phyloP scores from a whole-genome alignment of 2,329 filamentous ascomycete species.

The Ascocoryne sarcoides region DNA sequence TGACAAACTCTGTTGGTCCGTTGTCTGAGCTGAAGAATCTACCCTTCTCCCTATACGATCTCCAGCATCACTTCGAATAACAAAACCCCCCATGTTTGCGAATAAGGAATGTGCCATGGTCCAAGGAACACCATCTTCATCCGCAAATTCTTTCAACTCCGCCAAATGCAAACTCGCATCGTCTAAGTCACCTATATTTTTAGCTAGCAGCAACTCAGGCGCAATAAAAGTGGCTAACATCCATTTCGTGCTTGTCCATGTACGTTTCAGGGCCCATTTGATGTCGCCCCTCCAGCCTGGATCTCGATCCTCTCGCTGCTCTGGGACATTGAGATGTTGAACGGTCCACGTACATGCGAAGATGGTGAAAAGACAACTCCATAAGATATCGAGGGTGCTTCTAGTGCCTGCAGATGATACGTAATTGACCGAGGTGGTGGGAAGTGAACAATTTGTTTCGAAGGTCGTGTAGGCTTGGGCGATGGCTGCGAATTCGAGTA shows the following conservation, averaged over 20 bases:
- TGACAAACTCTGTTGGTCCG: neutral
- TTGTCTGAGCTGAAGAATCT: neutral
- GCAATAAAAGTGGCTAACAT: conserved; percentile 5
- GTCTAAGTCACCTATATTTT: neutral
- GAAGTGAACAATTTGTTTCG: conserved; percentile 4
- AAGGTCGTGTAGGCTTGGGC: conserved; percentile 7
- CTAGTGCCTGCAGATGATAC: conserved; percentile 12
- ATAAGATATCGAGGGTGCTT: conserved; percentile 20
- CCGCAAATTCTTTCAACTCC: neutral
- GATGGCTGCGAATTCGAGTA: neutral
- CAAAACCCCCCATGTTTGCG: conserved; percentile 10
- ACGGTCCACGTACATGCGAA: conserved; percentile 20
- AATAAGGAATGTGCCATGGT: conserved; percentile 3
- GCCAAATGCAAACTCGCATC: neutral
- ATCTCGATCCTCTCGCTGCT: conserved; percentile 3
- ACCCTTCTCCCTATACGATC: neutral
- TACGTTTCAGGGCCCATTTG: conserved; percentile 6
- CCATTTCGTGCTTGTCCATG: conserved; percentile 4
- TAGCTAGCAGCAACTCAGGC: conserved; percentile 4
- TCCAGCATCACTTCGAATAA: conserved; percentile 1
- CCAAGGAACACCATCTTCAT: conserved; percentile 4
- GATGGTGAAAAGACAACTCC: conserved; percentile 17
- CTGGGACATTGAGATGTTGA: conserved; percentile 20
- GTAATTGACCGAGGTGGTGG: conserved; percentile 7
- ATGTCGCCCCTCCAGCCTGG: conserved; percentile 2